Evolutionary conservation across 2,329 filamentous ascomycete species (phyloP).

Genomic region (Talaromyces sp.): DNA sequence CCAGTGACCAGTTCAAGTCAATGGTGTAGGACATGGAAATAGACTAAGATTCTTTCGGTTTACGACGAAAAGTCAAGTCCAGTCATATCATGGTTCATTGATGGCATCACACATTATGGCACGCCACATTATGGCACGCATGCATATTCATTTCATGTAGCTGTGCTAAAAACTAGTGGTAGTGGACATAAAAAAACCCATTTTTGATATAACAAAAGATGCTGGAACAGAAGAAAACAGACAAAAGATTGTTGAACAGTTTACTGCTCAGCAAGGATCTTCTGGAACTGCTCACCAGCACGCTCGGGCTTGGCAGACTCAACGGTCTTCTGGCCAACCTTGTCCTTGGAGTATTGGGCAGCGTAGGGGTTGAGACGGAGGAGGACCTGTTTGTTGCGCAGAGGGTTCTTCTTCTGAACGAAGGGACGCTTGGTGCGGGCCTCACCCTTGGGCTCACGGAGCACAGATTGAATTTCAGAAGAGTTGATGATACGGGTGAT

Average conservation of each 20-base stretch:
- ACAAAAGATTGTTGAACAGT: constrained; percentile 16
- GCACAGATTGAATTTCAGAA: constrained; percentile 93
- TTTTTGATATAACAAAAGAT: neutral
- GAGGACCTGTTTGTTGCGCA: constrained; percentile 97
- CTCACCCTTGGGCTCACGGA: constrained; percentile 85
- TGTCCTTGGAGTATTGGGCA: constrained; percentile 78
- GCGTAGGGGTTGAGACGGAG: constrained; percentile 99
- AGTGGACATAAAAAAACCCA: constrained; percentile 8
- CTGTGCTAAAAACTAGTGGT: constrained; percentile 16
- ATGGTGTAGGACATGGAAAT: too few relatives aligned
- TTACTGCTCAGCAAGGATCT: constrained; percentile 50
- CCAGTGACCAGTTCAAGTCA: too few relatives aligned
- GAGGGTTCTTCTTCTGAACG: constrained; percentile 99
- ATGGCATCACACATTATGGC: constrained; percentile 15
- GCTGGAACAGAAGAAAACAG: constrained; percentile 15
- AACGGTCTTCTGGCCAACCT: constrained; percentile 67
- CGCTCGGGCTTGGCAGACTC: constrained; percentile 57
- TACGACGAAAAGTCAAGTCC: neutral
- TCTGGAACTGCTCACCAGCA: constrained; percentile 50
- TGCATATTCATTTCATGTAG: constrained; percentile 17
- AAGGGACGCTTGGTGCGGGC: constrained; percentile 80
- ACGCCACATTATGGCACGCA: constrained; percentile 16
- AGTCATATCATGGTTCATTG: constrained; percentile 6
- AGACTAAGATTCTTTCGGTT: neutral
- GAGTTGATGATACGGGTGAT: constrained; percentile 98